phyloP scores from a whole-genome alignment of 257 asterid genomes.

The Solanum chilense region DNA sequence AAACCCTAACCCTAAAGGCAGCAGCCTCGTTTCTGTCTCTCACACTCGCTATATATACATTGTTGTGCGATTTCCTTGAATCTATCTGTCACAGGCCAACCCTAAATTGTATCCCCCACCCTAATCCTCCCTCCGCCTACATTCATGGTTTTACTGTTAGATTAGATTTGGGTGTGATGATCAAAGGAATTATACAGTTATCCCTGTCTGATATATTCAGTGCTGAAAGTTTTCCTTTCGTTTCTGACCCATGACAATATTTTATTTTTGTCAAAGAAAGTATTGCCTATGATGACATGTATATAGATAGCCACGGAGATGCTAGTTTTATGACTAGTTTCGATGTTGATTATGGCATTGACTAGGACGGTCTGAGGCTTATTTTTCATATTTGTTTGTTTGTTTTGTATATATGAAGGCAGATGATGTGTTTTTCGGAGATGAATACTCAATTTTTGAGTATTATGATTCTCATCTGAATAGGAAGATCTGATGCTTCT shows the following conservation, averaged over 20 bases:
- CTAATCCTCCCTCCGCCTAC: background rate
- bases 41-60: background rate
- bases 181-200: constrained; percentile 2
- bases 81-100: background rate
- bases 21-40: background rate
- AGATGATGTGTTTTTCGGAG: constrained; percentile 47
- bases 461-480: constrained; percentile 48
- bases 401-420: background rate
- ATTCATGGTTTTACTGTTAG: too few relatives aligned
- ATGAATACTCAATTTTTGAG: constrained; percentile 33
- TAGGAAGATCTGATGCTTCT: constrained; percentile 90
- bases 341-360: constrained; percentile 1
- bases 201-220: constrained; percentile 12
- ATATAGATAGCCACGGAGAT: background rate
- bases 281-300: background rate
- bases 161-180: constrained; percentile 1
- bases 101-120: constrained; percentile 15
- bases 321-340: background rate
- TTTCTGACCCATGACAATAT: background rate
- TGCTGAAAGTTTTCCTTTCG: constrained; percentile 1
- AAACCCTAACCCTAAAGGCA: background rate
- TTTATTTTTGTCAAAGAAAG: background rate
- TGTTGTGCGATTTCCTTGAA: background rate
- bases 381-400: too few relatives aligned
- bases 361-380: constrained; percentile 24